Evolutionary conservation across 169 alveolate genomes (phyloP).

Genomic region (Plasmodium adleri): DNA sequence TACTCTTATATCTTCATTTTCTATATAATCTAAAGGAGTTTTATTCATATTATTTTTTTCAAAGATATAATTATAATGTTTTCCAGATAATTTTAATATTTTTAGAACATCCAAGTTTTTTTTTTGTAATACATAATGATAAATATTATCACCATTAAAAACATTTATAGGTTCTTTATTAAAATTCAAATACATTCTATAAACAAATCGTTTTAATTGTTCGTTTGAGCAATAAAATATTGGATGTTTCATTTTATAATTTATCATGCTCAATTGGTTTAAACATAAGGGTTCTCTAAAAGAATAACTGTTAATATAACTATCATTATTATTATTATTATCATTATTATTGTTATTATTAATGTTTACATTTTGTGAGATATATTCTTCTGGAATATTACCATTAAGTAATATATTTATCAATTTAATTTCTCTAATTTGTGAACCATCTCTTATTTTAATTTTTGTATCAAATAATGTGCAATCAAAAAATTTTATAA

Average conservation of each 20-base stretch:
- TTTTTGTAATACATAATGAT: constrained; percentile 80
- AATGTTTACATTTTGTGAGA: too few species aligned
- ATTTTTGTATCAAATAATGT: constrained; percentile 68
- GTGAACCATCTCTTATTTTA: constrained; percentile 33
- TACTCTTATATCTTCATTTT: constrained; percentile 55
- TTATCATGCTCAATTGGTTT: not conserved
- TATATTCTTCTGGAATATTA: too few species aligned
- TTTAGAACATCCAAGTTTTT: constrained; percentile 74
- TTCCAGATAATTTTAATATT: constrained; percentile 71
- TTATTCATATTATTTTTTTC: constrained; percentile 59
- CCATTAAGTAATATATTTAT: not conserved
- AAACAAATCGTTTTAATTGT: constrained; percentile 25
- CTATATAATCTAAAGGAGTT: constrained; percentile 82
- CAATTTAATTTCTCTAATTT: constrained; percentile 58
- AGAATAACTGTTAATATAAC: not conserved
- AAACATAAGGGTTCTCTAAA: not conserved
- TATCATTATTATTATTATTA: not conserved
- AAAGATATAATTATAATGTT: constrained; percentile 64
- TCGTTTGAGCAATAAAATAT: constrained; percentile 67
- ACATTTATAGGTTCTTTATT: constrained; percentile 78
- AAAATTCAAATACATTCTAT: constrained; percentile 73
- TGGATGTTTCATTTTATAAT: constrained; percentile 68
- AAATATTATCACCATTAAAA: constrained; percentile 79
- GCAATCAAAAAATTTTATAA: constrained; percentile 79
- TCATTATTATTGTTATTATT: not conserved